Evolutionary conservation across 192 early-diverging fungal species (phyloP).

Genomic region (Backusella parvicylindrica): DNA sequence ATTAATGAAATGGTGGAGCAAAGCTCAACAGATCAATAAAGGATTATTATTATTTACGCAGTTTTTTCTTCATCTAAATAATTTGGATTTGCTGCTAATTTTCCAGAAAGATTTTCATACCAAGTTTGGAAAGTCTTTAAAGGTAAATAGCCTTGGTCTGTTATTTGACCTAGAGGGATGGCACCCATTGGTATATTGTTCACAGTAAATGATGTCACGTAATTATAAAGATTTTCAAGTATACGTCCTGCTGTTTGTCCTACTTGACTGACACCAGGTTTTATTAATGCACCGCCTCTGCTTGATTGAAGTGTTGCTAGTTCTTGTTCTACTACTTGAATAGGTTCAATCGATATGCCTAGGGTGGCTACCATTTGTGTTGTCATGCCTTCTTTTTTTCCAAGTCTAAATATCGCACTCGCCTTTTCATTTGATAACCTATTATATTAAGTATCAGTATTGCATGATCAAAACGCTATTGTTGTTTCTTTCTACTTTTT

Average conservation of each 20-base stretch:
- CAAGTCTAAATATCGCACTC: constrained; percentile 75
- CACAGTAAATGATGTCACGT: constrained; percentile 66
- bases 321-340: constrained; percentile 66
- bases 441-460: neutral
- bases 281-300: constrained; percentile 8
- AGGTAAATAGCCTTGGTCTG: constrained; percentile 47
- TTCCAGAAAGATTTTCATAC: constrained; percentile 74
- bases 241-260: constrained; percentile 57
- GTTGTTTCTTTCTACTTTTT: neutral
- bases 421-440: constrained; percentile 81
- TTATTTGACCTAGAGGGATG: constrained; percentile 49
- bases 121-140: constrained; percentile 76
- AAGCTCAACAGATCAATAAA: neutral
- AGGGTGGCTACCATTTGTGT: constrained; percentile 53
- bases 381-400: neutral
- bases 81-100: constrained; percentile 32
- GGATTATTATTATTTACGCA: neutral
- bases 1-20: constrained; percentile 3
- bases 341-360: constrained; percentile 93
- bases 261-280: constrained; percentile 34
- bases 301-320: constrained; percentile 9
- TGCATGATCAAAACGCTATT: no score
- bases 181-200: constrained; percentile 44
- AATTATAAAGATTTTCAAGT: constrained; percentile 70
- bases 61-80: constrained; percentile 12